Evolutionary conservation across 2,329 filamentous ascomycete species (phyloP), one percentile per base, ranked within the genome.

Genomic region (Cercospora zeae-maydis): DNA sequence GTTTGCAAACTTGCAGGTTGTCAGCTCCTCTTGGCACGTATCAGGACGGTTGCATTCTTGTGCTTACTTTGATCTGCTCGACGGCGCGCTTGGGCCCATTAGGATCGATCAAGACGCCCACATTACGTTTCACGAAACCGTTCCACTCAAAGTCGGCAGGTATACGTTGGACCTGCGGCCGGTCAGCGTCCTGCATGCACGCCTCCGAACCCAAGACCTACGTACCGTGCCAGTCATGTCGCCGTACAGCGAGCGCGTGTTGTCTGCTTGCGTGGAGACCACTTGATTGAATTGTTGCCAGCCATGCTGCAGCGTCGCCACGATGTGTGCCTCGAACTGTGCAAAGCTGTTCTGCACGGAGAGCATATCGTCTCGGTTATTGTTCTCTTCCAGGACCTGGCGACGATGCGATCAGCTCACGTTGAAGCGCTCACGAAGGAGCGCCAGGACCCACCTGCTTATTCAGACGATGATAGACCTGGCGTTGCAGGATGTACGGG

Each of bases 101-200:
- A 3, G 92, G 89, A 76, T 96, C 87, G 70, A 96, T 88, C 30
- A 99, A 85, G 8, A 88, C 80, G 66, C 87, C 83, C 66, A 83
- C 78, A 75, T 89, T 90, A 70, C 92, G 88, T 68, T 84, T 78
- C 56, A 87, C 79, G 79, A 99, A 99, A 69, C 88, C 88, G 65
- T 88, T 87, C 93, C 93, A 99, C 79, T 99, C 95, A 70, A 96
- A 93, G 74, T 96, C 90, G 6, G 84, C 83, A 0, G 91, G 88
- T 52, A 99, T 87, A 53, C 85, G 85, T 79, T 96, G 91, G 3
- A 88, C 83, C 64, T 66, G 13, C 19, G 13, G 7, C 16, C 16
- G 27, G n/a, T 63, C 4, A 56, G 16, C 30, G 7, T 5, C 9
- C n/a, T 24, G 13, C 36, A 14, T 24, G 16, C 13, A 21, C 27